A percentile compares a stretch with the other conserved stretches of the same genome.
Conservation (phyloP, 1,284 basidiomycete genomes). For the Amylostereum areolatum region DNA sequence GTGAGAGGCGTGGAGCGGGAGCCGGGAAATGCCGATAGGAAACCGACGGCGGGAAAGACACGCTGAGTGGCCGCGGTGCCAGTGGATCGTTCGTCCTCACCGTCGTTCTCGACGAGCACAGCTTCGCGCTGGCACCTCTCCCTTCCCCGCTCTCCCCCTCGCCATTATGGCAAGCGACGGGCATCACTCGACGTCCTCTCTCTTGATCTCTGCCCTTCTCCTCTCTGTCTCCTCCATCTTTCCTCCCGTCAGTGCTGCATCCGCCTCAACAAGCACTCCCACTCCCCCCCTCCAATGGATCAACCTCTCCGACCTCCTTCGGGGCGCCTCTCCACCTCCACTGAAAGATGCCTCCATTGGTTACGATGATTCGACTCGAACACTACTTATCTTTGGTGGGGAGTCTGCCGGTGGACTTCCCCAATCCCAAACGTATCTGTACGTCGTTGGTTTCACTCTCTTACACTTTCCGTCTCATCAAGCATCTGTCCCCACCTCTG, state of each 20-base stretch:
- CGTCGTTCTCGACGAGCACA: slow-evolving; percentile 4
- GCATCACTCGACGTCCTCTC: no score
- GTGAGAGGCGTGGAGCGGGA: no score
- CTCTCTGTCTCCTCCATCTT: not conserved
- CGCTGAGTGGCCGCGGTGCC: not conserved
- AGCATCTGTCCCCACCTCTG: not conserved
- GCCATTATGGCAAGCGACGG: no score
- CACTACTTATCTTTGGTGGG: slow-evolving; percentile 69
- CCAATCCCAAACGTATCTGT: slow-evolving; percentile 65
- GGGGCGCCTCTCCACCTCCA: slow-evolving; percentile 51
- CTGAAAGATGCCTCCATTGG: slow-evolving; percentile 70
- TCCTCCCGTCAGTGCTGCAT: slow-evolving; percentile 10
- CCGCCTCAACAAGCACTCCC: slow-evolving; percentile 30
- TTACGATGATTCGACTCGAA: slow-evolving; percentile 37
- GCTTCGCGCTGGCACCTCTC: not conserved
- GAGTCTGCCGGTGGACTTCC: slow-evolving; percentile 59
- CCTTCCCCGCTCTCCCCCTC: no score
- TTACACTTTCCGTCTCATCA: not conserved
- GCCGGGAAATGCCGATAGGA: no score
- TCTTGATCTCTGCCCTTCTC: not conserved
- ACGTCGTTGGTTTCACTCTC: slow-evolving; percentile 20
- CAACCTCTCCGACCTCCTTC: slow-evolving; percentile 52
- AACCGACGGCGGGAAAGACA: not conserved
- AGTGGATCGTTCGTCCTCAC: not conserved
- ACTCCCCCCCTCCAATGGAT: slow-evolving; percentile 53